These are phyloP conservation scores for Bretschneidera sinensis DNA, from an alignment of 345 rosid genomes.

Conservation along the genomic window DNA sequence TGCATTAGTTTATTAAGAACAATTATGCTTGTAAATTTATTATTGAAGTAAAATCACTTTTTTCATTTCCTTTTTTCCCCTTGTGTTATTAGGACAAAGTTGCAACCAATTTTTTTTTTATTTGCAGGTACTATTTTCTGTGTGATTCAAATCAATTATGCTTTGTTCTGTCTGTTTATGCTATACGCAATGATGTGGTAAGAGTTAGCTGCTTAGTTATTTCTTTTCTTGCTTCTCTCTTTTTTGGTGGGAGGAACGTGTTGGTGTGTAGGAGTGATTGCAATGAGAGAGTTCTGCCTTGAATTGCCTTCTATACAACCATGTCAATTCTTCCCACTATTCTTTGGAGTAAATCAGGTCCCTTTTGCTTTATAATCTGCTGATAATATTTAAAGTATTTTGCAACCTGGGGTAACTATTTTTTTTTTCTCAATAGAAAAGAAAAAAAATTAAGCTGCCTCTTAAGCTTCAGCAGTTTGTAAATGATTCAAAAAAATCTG, in stretches of 20 bases:
- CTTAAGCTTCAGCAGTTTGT: too few species aligned
- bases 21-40: conserved; percentile 3
- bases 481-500: too few species aligned
- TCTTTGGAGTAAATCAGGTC: neutral
- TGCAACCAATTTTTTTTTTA: neutral
- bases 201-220: conserved; percentile 17
- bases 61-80: too few species aligned
- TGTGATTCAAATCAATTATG: conserved; percentile 48
- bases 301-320: neutral
- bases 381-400: neutral
- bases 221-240: neutral
- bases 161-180: conserved; percentile 47
- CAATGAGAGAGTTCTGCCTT: conserved; percentile 8
- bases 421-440: too few species aligned
- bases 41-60: too few species aligned
- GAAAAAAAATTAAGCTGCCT: too few species aligned
- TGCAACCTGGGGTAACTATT: neutral
- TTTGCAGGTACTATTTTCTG: conserved; percentile 47
- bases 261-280: too few species aligned
- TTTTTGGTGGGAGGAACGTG: too few species aligned
- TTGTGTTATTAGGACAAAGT: too few species aligned
- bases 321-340: neutral
- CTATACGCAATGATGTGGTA: conserved; percentile 38
- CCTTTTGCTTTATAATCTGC: neutral
- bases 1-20: neutral